These are phyloP conservation scores for Lophiotrema nucula DNA, from an alignment of 495 filamentous ascomycete species.

Conservation along the genomic window DNA sequence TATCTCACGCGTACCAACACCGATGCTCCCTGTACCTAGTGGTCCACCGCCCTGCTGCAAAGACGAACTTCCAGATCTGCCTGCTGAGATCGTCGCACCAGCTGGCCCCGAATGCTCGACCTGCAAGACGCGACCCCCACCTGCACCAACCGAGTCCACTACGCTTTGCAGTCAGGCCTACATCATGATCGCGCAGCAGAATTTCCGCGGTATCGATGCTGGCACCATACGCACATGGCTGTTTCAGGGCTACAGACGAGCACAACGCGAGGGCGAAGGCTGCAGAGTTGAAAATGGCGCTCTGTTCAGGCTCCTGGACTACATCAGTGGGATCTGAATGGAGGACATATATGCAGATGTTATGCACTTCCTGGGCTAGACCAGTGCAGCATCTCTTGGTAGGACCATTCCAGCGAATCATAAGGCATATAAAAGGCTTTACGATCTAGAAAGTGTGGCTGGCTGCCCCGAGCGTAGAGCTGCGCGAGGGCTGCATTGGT, in stretches of 20 bases:
- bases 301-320: constrained; percentile 30
- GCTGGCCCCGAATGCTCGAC: constrained; percentile 18
- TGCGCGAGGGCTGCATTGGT: too few relatives aligned
- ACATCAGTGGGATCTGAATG: constrained; percentile 26
- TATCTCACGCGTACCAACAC: not conserved
- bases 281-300: constrained; percentile 33
- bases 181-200: constrained; percentile 29
- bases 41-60: constrained; percentile 24
- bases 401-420: too few relatives aligned
- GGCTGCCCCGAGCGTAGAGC: too few relatives aligned
- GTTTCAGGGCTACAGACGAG: constrained; percentile 24
- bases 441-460: too few relatives aligned
- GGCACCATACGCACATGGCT: constrained; percentile 27
- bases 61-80: not conserved
- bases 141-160: constrained; percentile 19
- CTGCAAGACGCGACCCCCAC: constrained; percentile 16
- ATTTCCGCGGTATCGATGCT: constrained; percentile 26
- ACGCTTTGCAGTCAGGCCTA: constrained; percentile 32
- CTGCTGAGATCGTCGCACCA: not conserved
- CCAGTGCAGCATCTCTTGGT: too few relatives aligned
- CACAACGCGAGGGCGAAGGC: constrained; percentile 24
- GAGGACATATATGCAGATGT: too few relatives aligned
- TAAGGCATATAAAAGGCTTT: too few relatives aligned
- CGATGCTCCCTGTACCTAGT: not conserved
- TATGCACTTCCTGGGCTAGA: too few relatives aligned